Evolutionary conservation across 2,329 filamentous ascomycete genomes (phyloP).

Genomic region (Colletotrichum siamense): DNA sequence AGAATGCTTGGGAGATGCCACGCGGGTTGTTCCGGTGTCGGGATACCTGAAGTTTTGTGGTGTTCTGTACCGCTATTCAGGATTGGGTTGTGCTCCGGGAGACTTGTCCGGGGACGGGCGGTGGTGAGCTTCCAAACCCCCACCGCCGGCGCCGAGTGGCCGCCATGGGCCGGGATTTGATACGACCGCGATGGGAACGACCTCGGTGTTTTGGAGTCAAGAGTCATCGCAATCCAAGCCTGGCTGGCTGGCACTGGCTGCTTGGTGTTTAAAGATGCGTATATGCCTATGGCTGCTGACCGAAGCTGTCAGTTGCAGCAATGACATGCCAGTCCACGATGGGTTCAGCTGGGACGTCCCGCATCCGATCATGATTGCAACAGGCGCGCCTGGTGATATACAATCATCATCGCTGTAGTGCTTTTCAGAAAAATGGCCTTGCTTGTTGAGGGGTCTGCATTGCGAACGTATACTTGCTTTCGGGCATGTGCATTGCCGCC

Average conservation of each 20-base stretch:
- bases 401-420: neutral
- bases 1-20: constrained; percentile 43
- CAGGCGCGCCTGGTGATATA: neutral
- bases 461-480: neutral
- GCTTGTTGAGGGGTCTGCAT: neutral
- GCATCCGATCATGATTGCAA: neutral
- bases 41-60: neutral
- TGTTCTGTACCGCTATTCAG: neutral
- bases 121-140: neutral
- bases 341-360: neutral
- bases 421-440: neutral
- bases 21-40: constrained; percentile 36
- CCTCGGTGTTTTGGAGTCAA: neutral
- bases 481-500: neutral
- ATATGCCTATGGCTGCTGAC: neutral
- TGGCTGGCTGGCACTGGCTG: neutral
- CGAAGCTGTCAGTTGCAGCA: neutral
- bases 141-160: neutral
- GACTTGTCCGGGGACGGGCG: neutral
- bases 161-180: neutral
- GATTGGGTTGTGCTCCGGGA: neutral
- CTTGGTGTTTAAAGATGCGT: neutral
- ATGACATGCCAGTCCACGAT: neutral
- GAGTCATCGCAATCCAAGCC: neutral
- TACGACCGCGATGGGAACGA: neutral